Percentiles rank a stretch among this genome's conserved stretches.
Conservation (phyloP, 2,329 filamentous ascomycete genomes). For the Ceratocystis lukuohia region DNA sequence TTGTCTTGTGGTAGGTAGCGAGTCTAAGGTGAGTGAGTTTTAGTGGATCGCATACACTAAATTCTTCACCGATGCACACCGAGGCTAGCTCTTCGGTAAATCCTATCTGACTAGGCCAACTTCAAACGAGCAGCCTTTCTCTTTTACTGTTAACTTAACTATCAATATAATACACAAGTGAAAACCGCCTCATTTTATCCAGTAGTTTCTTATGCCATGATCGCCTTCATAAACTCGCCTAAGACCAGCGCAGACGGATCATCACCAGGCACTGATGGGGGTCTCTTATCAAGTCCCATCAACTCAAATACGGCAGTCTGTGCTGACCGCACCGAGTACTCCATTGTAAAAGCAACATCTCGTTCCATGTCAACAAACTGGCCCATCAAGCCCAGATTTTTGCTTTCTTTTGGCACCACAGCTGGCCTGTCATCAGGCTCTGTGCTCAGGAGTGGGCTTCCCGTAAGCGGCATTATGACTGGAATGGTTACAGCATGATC, state of each 20-base stretch:
- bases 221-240: conserved; percentile 20
- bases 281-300: conserved; percentile 23
- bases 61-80: conserved; percentile 5
- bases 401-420: conserved; percentile 28
- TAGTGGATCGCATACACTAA: neutral
- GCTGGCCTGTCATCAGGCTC: conserved; percentile 27
- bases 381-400: conserved; percentile 30
- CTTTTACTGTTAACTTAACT: neutral
- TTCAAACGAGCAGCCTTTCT: neutral
- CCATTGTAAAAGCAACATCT: conserved; percentile 26
- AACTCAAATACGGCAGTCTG: conserved; percentile 27
- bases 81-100: neutral
- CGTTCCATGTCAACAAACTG: conserved; percentile 31
- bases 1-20: conserved; percentile 2
- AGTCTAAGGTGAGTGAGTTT: neutral
- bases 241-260: conserved; percentile 20
- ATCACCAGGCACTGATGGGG: conserved; percentile 24
- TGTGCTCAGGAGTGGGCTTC: conserved; percentile 28
- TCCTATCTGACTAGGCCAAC: neutral
- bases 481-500: conserved; percentile 23
- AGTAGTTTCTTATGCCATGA: conserved; percentile 17
- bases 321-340: conserved; percentile 28
- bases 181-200: neutral
- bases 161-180: neutral
- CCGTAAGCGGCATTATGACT: conserved; percentile 30